Evolutionary conservation across 768 basidiomycete genomes (phyloP), one percentile per base, ranked within the genome.

Genomic region (Exidia glandulosa): DNA sequence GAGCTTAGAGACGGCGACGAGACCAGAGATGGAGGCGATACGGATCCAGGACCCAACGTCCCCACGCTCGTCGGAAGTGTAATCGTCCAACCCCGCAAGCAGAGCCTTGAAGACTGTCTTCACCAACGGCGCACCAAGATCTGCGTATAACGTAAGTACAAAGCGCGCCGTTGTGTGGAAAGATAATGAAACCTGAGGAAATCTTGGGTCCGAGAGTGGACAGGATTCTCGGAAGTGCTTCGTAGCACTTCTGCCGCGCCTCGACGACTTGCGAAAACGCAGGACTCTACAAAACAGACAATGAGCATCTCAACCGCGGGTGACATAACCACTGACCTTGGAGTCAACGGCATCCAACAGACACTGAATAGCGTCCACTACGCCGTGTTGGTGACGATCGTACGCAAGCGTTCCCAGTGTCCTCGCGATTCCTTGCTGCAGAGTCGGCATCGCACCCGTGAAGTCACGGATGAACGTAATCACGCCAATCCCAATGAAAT

Each of bases 11-110:
- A 84, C 72, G 7, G 75, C 72, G 19, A 82, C 76, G 59, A 94
- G 72, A 10, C 87, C 86, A 52, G 76, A 77, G 57, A 94, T 79
- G 66, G 86, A 89, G 2, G 84, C 83, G 6, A 88, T 80, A 63
- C 95, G 88, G 57, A 94, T 81, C 93, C 94, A 96, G 2, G 95
- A 97, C 45, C 95, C 95, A 36, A 99, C 88, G 68, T 99, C 96
- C 3, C 95, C 95, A 64, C 95, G 85, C 69, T 96, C 90, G 69
- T 99, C 95, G 55, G 82, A 84, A 4, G 90, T 88, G 68, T 98
- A 99, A 74, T 99, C 94, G 23, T 82, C 77, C 57, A 99, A 72
- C 3, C 91, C 94, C n/a, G 67, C 69, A n/a, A 86, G 70, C 30
- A 74, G 63, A 23, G 81, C 78, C 58, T 79, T 74, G 57, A 87